A percentile compares a stretch with the other conserved stretches of the same genome.
Evolutionary conservation across 257 asterid species (phyloP).

Genomic region (Osmanthus fragrans): DNA sequence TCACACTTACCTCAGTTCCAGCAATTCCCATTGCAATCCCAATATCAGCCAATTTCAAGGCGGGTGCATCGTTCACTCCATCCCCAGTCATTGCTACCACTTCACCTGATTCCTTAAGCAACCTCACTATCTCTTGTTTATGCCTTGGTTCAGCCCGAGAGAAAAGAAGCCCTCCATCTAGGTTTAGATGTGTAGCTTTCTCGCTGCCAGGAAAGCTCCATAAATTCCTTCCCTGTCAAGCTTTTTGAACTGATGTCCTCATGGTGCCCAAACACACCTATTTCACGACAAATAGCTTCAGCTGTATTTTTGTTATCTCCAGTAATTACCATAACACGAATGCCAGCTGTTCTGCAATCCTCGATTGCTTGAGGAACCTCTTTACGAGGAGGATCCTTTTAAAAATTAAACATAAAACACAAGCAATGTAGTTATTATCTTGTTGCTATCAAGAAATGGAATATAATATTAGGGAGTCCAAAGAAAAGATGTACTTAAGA

Average conservation of each 20-base stretch:
- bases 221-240: slow-evolving; percentile 87
- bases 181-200: slow-evolving; percentile 61
- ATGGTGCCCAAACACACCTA: slow-evolving; percentile 81
- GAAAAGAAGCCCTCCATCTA: slow-evolving; percentile 86
- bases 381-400: slow-evolving; percentile 94
- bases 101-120: slow-evolving; percentile 95
- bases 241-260: slow-evolving; percentile 76
- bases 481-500: slow-evolving; percentile 1
- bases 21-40: slow-evolving; percentile 99
- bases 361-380: slow-evolving; percentile 97
- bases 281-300: slow-evolving; percentile 96
- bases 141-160: slow-evolving; percentile 99
- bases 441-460: too few relatives aligned
- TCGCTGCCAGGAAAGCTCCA: slow-evolving; percentile 55
- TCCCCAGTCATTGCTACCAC: slow-evolving; percentile 99
- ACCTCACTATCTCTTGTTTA: slow-evolving; percentile 95
- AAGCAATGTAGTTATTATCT: not conserved
- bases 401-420: not conserved
- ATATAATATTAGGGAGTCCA: not conserved
- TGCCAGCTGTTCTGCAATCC: slow-evolving; percentile 97
- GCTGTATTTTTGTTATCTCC: slow-evolving; percentile 98
- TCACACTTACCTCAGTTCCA: slow-evolving; percentile 80
- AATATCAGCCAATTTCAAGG: slow-evolving; percentile 91
- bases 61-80: slow-evolving; percentile 99
- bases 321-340: slow-evolving; percentile 95